Evolutionary conservation across 768 basidiomycete species (phyloP).

Genomic region (Russula sp.): DNA sequence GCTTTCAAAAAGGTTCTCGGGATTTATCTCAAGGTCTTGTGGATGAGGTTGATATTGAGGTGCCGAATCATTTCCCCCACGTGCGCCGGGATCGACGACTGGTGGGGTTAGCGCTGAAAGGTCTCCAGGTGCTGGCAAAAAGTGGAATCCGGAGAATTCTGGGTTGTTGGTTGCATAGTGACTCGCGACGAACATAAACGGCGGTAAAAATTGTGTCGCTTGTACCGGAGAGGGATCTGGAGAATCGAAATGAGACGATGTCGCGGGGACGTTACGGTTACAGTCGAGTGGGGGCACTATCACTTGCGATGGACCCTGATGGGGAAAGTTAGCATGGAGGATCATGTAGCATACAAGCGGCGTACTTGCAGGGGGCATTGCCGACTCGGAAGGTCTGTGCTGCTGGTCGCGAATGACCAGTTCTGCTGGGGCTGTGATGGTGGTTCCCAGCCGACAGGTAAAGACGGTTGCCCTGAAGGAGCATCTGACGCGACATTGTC

Average conservation of each 20-base stretch:
- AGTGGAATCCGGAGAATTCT: conserved; percentile 5
- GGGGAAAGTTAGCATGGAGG: conserved; percentile 1
- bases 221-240: conserved; percentile 18
- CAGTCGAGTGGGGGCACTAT: background rate
- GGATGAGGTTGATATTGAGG: conserved; percentile 1
- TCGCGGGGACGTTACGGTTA: background rate
- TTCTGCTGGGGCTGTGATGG: conserved; percentile 5
- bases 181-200: conserved; percentile 16
- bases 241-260: conserved; percentile 21
- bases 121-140: background rate
- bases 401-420: conserved; percentile 5
- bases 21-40: background rate
- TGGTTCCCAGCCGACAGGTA: background rate
- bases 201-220: conserved; percentile 4
- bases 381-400: background rate
- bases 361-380: conserved; percentile 8
- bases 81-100: background rate
- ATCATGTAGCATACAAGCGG: background rate
- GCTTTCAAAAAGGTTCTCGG: conserved; percentile 11
- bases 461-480: background rate
- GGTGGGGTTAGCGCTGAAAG: background rate
- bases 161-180: background rate
- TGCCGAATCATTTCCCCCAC: background rate
- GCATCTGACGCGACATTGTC: background rate
- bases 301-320: conserved; percentile 3